These are phyloP conservation scores for Salix arbutifolia DNA, from an alignment of 345 rosid species.

Conservation along the genomic window DNA sequence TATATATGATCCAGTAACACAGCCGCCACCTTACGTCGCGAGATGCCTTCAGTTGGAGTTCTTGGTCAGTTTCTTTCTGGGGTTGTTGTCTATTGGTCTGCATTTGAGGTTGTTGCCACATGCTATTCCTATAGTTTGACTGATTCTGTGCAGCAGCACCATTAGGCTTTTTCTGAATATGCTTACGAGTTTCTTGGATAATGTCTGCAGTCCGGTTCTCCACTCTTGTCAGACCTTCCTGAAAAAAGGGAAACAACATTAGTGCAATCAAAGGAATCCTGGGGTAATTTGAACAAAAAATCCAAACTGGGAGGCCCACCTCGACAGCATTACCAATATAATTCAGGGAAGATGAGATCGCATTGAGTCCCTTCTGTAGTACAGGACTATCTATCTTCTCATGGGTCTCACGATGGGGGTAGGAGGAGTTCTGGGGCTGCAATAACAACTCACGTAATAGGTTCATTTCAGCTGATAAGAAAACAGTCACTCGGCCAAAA, in stretches of 20 bases:
- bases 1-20: constrained; percentile 42
- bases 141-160: constrained; percentile 16
- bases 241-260: neutral
- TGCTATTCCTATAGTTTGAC: neutral
- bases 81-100: constrained; percentile 19
- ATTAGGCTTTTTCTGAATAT: constrained; percentile 21
- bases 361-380: constrained; percentile 27
- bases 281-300: neutral
- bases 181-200: constrained; percentile 35
- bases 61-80: constrained; percentile 43
- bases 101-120: constrained; percentile 27
- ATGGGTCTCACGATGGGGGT: constrained; percentile 23
- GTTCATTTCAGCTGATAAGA: neutral
- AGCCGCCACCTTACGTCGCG: constrained; percentile 96
- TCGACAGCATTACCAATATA: constrained; percentile 31
- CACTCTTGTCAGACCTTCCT: constrained; percentile 30
- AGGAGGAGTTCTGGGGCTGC: constrained; percentile 32
- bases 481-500: neutral
- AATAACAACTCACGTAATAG: constrained; percentile 4
- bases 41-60: constrained; percentile 92
- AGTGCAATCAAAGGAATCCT: neutral
- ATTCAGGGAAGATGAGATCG: constrained; percentile 29
- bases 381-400: constrained; percentile 5
- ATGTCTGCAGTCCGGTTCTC: constrained; percentile 29
- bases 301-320: constrained; percentile 1